Conservation (phyloP, 768 basidiomycete species). For the Mycena filopes region DNA sequence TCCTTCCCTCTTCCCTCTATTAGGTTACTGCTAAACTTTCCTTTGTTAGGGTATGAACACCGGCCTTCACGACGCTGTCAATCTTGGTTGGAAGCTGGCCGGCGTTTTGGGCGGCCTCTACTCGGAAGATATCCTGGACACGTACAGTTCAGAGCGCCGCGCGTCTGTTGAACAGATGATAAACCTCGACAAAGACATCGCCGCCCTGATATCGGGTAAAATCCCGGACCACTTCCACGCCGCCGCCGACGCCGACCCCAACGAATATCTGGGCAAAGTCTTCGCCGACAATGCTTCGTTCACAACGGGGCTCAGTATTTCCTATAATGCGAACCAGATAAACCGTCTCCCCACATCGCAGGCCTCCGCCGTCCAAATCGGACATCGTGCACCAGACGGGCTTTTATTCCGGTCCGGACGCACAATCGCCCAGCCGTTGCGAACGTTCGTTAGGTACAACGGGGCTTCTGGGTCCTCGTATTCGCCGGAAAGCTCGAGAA, state of each 20-base stretch:
- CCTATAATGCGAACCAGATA: conserved; percentile 1
- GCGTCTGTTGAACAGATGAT: conserved; percentile 4
- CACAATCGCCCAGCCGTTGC: no score
- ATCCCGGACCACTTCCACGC: conserved; percentile 17
- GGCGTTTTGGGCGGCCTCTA: conserved; percentile 14
- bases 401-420: no score
- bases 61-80: background rate
- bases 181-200: conserved; percentile 12
- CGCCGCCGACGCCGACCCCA: conserved; percentile 6
- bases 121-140: conserved; percentile 13
- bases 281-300: conserved; percentile 6
- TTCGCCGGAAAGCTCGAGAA: no score
- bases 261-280: conserved; percentile 11
- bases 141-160: conserved; percentile 18
- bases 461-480: no score
- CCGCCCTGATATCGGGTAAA: conserved; percentile 10
- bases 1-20: no score
- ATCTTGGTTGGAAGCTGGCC: conserved; percentile 27
- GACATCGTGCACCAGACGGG: no score
- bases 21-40: no score
- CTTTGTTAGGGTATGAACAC: conserved; percentile 18
- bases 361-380: no score
- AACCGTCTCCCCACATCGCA: no score
- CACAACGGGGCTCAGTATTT: conserved; percentile 10
- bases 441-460: no score